Evolutionary conservation across 2,329 filamentous ascomycete species (phyloP), one percentile per base, ranked within the genome.

Genomic region (Colletotrichum sp.): DNA sequence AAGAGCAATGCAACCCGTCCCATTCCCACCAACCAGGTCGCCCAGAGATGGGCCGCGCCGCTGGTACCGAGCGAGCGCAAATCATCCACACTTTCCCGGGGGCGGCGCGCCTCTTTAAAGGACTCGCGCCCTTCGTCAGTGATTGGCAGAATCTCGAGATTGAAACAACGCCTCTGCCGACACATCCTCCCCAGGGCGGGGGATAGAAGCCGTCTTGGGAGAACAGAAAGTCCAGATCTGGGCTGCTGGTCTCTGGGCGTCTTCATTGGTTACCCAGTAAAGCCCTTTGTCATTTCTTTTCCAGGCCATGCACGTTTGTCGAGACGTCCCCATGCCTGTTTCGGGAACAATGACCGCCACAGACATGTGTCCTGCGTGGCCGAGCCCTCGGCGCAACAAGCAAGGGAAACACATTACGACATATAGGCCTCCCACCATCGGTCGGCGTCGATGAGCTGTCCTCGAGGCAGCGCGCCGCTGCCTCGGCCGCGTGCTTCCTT

Each of bases 21-120:
- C 28, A 52, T 52, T 28, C 57, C 70, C 64, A 72, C 72, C 73
- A 75, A 75, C 70, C 73, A 65, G 64, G 65, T 26, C 52, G 30
- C 24, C 55, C 9, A 32, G 28, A 12, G 36, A 30, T 48, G 55
- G 55, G 38, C 32, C 73, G 55, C 38, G 38, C 32, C 24, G 38
- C 63, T 26, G 69, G 73, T 75, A 72, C 61, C 73, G 69, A 75
- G 26, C 21, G 24, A 3, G 38, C 18, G 38, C 18, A n/a, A 18
- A 38, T 64, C 61, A 64, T 64, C 61, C 60, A 64, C 60, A 38
- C 32, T 16, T 21, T n/a, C 7, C 15, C 24, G n/a, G 61, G 32
- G 32, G 21, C 61, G 21, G 21, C 32, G 32, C n/a, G 34, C 32
- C 18, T 24, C 30, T 32, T 34, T 26, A n/a, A 61, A 24, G 18